Conservation (phyloP, 371 early-diverging fungal genomes). For the Mortierella sp. region DNA sequence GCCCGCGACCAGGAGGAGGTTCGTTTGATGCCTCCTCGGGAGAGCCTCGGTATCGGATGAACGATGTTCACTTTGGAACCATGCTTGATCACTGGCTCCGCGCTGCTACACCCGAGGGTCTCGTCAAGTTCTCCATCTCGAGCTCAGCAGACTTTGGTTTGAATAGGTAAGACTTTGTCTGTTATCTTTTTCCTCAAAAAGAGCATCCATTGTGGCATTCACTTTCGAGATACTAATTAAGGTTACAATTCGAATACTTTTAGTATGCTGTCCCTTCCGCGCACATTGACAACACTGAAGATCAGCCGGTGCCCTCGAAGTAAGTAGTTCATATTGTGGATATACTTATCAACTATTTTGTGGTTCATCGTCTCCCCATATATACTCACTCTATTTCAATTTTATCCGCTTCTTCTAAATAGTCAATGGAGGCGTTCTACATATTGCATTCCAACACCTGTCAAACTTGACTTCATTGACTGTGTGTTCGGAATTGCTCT, state of each 20-base stretch:
- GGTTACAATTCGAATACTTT: not conserved
- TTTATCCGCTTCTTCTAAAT: not conserved
- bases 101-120: constrained; percentile 16
- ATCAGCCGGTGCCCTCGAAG: constrained; percentile 29
- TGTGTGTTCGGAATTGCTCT: constrained; percentile 23
- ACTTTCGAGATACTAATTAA: not conserved
- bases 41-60: constrained; percentile 8
- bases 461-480: constrained; percentile 24
- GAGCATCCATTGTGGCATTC: too few species aligned
- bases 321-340: constrained; percentile 2
- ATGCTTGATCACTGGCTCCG: constrained; percentile 34
- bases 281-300: constrained; percentile 15
- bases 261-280: constrained; percentile 22
- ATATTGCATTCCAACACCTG: constrained; percentile 18
- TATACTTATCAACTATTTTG: not conserved
- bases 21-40: not conserved
- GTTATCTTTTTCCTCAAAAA: too few species aligned
- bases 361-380: not conserved
- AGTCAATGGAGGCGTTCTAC: constrained; percentile 26
- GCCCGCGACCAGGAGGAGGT: constrained; percentile 10
- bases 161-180: constrained; percentile 9
- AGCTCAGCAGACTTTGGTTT: constrained; percentile 30
- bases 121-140: constrained; percentile 23
- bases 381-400: not conserved
- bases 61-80: constrained; percentile 11